These are phyloP conservation scores for Trichoderma citrinoviride DNA, from an alignment of 2,329 filamentous ascomycete species.

Conservation along the genomic window DNA sequence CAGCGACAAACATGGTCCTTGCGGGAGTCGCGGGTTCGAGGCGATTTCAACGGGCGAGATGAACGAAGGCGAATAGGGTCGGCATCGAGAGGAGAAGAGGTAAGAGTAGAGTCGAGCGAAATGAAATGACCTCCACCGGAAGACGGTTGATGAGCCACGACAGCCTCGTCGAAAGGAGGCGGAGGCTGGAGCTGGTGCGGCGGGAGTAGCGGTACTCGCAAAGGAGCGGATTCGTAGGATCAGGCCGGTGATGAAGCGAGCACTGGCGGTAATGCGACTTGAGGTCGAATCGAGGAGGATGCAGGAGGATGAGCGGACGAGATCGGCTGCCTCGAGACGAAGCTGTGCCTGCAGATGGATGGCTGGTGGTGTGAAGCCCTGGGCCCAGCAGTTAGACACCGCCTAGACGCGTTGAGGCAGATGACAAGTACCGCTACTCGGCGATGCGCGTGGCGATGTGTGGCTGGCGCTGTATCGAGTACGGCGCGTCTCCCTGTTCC, in stretches of 20 bases:
- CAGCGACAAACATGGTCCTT: slow-evolving; percentile 13
- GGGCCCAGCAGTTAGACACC: neutral
- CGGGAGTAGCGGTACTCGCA: slow-evolving; percentile 6
- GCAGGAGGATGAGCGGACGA: neutral
- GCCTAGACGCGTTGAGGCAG: neutral
- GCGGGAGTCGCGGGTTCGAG: neutral
- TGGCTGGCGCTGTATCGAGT: neutral
- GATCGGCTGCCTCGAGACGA: neutral
- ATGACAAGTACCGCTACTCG: slow-evolving; percentile 2
- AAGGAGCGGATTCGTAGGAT: neutral
- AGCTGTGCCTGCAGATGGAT: slow-evolving; percentile 12
- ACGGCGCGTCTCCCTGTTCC: slow-evolving; percentile 12
- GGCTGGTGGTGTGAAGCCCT: slow-evolving; percentile 7
- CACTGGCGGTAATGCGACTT: no score
- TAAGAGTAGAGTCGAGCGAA: neutral
- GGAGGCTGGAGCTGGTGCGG: neutral
- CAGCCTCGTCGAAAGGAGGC: slow-evolving; percentile 15
- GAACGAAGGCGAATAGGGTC: neutral
- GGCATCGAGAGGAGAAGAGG: neutral
- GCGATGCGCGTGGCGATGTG: neutral
- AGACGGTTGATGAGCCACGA: neutral
- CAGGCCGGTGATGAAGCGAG: neutral
- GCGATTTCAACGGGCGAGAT: neutral
- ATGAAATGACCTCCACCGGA: neutral
- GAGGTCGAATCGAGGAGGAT: neutral